Percentiles rank a stretch among this genome's conserved stretches.
Conservation (phyloP, 805 yeast genomes). For the Barnettozyma botsteinii region DNA sequence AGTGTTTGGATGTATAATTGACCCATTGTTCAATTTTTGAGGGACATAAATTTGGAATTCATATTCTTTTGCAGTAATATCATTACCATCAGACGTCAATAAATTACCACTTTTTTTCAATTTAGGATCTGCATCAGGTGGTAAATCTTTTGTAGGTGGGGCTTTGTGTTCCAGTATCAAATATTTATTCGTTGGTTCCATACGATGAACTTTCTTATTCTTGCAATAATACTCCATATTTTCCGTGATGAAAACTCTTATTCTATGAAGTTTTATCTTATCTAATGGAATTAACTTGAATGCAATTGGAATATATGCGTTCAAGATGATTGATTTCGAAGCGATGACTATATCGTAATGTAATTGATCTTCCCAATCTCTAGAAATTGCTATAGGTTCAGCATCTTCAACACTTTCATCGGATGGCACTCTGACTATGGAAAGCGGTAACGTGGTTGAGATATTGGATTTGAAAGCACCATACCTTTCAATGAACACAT, state of each 20-base stretch:
- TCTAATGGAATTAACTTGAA: constrained; percentile 82
- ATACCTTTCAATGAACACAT: constrained; percentile 62
- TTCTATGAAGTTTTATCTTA: constrained; percentile 77
- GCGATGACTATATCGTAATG: constrained; percentile 88
- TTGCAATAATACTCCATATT: constrained; percentile 86
- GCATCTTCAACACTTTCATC: constrained; percentile 78
- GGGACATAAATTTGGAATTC: constrained; percentile 89
- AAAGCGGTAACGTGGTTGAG: constrained; percentile 55
- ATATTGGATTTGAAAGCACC: constrained; percentile 86
- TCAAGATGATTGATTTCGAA: constrained; percentile 80
- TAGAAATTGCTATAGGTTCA: constrained; percentile 85
- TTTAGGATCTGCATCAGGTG: constrained; percentile 30
- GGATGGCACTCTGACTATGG: constrained; percentile 68
- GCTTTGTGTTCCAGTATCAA: constrained; percentile 79
- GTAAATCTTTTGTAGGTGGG: constrained; percentile 30
- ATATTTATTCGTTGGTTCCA: constrained; percentile 84
- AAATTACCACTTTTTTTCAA: constrained; percentile 37
- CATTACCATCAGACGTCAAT: constrained; percentile 36
- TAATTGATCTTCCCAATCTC: constrained; percentile 92
- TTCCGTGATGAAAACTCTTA: constrained; percentile 82
- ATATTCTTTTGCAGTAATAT: constrained; percentile 67
- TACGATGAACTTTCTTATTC: constrained; percentile 80
- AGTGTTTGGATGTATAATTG: constrained; percentile 78
- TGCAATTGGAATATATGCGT: constrained; percentile 78
- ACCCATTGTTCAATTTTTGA: constrained; percentile 48